Conservation (phyloP, 805 yeast genomes). For the Isabelozyma heimii region DNA sequence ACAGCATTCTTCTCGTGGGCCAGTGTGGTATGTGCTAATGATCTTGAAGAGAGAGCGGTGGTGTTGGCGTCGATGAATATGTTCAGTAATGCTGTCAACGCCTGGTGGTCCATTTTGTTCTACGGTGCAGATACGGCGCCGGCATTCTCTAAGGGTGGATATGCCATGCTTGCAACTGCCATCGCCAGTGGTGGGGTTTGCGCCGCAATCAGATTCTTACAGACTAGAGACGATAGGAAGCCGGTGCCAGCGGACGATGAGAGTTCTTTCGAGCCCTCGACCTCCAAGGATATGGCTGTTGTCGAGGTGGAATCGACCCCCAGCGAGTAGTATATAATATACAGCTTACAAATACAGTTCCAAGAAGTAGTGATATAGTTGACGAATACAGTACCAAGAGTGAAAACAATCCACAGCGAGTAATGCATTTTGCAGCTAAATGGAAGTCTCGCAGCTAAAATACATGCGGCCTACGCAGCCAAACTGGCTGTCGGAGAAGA, state of each 20-base stretch:
- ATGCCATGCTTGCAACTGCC: slow-evolving; percentile 56
- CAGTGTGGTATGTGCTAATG: slow-evolving; percentile 54
- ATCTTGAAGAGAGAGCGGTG: slow-evolving; percentile 61
- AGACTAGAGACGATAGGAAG: slow-evolving; percentile 30
- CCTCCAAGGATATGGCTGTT: neutral
- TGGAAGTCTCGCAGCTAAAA: too few species aligned
- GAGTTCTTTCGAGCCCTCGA: neutral
- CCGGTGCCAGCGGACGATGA: neutral
- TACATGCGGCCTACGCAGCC: too few species aligned
- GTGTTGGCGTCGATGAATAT: slow-evolving; percentile 66
- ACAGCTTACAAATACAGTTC: neutral
- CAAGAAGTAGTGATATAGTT: too few species aligned
- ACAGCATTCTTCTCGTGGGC: slow-evolving; percentile 65
- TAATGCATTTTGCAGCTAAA: too few species aligned
- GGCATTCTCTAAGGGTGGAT: slow-evolving; percentile 49
- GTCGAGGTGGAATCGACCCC: neutral
- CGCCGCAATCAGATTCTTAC: slow-evolving; percentile 39
- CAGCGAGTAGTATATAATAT: neutral
- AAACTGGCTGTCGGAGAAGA: too few species aligned
- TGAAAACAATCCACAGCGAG: too few species aligned
- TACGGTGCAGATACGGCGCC: slow-evolving; percentile 54
- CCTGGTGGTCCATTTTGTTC: slow-evolving; percentile 62
- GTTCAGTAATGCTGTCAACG: slow-evolving; percentile 61
- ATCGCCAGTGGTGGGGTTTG: slow-evolving; percentile 41
- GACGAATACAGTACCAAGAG: too few species aligned